Evolutionary conservation across 2,329 filamentous ascomycete species (phyloP), one percentile per base, ranked within the genome.

Genomic region (Pseudocercospora cruenta): DNA sequence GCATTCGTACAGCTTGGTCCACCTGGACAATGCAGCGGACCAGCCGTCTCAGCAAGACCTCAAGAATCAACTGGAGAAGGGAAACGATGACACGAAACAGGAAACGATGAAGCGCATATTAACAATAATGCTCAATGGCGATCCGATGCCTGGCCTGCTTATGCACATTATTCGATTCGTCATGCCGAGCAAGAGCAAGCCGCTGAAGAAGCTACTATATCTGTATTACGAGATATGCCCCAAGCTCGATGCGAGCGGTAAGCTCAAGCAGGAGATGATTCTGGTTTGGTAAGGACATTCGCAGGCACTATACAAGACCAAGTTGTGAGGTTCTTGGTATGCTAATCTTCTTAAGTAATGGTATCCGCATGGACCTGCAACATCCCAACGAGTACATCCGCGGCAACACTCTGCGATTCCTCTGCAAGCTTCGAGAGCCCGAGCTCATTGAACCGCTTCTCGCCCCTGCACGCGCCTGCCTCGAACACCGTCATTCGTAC

Each of bases 141-240:
- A 99, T 78, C 90, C 95, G 47, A 95, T 99, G 90, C 91, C 94
- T 26, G 90, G 93, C 73, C 86, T 99, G 21, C 89, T 99, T 74
- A 99, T 99, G 95, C 95, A 98, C 83, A 99, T 99, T 77, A 99
- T 99, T 80, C 93, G 95, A 79, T 99, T 99, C 79, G 94, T 99
- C 75, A 99, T 99, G 95, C 95, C 95, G 14, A 97, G 93, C 70
- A 97, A 96, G 84, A 93, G 91, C 81, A 99, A 99, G 84, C 85
- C 91, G 49, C 85, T 99, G 75, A 99, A 99, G 88, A 99, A 99
- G 85, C 87, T 99, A 68, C 87, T 99, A 63, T 99, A 99, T 83
- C 95, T 99, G 81, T 99, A 99, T 84, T 97, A 98, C 79, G 95
- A 99, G 82, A 95, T 98, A 79, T 98, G 95, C 80, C 95, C 94